Conservation (phyloP, 1,284 basidiomycete genomes). For the Stereum hirsutum region DNA sequence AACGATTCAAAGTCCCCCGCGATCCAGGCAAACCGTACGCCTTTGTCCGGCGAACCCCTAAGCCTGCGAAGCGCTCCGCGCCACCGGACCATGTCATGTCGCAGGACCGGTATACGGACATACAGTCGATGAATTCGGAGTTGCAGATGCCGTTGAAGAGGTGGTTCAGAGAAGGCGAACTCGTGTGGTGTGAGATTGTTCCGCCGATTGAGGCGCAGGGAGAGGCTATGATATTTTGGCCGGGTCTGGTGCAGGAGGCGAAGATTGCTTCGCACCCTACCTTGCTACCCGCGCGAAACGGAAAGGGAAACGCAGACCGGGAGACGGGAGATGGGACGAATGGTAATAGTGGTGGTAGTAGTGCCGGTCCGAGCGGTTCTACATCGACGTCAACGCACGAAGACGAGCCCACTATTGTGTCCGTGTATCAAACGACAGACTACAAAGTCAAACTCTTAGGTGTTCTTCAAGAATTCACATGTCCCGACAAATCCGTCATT, state of each 20-base stretch:
- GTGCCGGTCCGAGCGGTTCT: too few species aligned
- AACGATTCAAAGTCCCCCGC: slow-evolving; percentile 12
- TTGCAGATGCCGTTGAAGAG: slow-evolving; percentile 30
- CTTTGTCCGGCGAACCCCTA: slow-evolving; percentile 44
- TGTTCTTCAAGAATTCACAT: slow-evolving; percentile 33
- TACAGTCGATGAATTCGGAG: slow-evolving; percentile 38
- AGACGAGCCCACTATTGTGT: slow-evolving; percentile 33
- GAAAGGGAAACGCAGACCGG: neutral
- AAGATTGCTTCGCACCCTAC: too few species aligned
- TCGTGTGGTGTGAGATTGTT: slow-evolving; percentile 63
- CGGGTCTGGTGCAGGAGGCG: slow-evolving; percentile 54
- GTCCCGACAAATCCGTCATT: slow-evolving; percentile 48
- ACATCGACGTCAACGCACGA: too few species aligned
- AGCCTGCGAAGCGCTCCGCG: slow-evolving; percentile 27
- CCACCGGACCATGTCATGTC: slow-evolving; percentile 41
- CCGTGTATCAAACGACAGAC: slow-evolving; percentile 39
- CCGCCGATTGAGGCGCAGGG: slow-evolving; percentile 35
- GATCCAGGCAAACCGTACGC: slow-evolving; percentile 31
- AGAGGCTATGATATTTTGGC: slow-evolving; percentile 60
- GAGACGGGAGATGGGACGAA: too few species aligned
- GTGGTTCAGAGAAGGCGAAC: slow-evolving; percentile 58
- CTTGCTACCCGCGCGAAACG: too few species aligned
- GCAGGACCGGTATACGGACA: slow-evolving; percentile 50
- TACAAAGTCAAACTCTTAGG: slow-evolving; percentile 63
- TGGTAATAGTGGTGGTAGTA: too few species aligned